These are phyloP conservation scores for Mitragyna speciosa DNA, from an alignment of 257 asterid species.

Conservation along the genomic window DNA sequence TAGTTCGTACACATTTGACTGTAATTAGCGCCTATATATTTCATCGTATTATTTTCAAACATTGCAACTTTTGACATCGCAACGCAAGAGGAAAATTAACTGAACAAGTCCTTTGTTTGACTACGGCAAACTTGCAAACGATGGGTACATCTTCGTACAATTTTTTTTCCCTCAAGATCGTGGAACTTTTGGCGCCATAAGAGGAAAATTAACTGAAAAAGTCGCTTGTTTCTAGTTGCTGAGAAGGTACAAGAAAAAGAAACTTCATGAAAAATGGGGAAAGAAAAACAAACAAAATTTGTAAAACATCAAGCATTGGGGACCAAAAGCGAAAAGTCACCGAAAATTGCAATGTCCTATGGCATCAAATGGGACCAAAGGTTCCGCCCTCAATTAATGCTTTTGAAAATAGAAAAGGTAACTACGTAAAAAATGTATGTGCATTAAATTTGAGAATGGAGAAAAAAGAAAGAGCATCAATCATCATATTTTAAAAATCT, in stretches of 20 bases:
- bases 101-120: no score
- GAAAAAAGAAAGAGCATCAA: neutral
- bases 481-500: constrained; percentile 8
- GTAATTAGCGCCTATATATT: no score
- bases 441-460: neutral
- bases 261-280: neutral
- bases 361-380: constrained; percentile 41
- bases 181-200: constrained; percentile 7
- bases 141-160: no score
- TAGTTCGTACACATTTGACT: no score
- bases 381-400: constrained; percentile 24
- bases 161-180: neutral
- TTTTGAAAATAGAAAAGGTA: constrained; percentile 12
- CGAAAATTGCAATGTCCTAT: constrained; percentile 38
- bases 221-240: neutral
- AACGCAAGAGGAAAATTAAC: no score
- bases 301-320: constrained; percentile 30
- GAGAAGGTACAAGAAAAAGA: neutral
- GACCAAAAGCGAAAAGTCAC: constrained; percentile 42
- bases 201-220: neutral
- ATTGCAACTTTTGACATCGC: no score
- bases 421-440: constrained; percentile 1
- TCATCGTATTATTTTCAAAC: no score
- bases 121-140: no score
- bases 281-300: neutral